A percentile compares a stretch with the other conserved stretches of the same genome.
phyloP scores from a whole-genome alignment of 2,329 filamentous ascomycete genomes.

The Claviceps paspali region DNA sequence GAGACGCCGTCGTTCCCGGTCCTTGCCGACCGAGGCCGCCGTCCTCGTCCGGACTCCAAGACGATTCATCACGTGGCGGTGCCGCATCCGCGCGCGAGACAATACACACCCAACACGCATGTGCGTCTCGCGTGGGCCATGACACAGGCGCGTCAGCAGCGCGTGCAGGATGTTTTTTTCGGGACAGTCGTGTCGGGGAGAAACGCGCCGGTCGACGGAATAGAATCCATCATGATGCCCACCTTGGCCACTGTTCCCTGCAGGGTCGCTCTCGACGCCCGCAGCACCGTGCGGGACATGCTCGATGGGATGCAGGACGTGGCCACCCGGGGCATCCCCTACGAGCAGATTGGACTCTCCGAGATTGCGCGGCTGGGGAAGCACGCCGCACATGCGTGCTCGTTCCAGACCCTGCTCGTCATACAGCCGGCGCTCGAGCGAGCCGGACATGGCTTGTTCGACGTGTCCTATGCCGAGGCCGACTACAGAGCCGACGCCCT shows the following conservation, averaged over 20 bases:
- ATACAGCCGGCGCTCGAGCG: constrained; percentile 8
- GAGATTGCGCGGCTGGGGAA: constrained; percentile 6
- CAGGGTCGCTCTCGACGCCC: constrained; percentile 14
- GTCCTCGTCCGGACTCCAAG: neutral
- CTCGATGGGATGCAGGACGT: constrained; percentile 18
- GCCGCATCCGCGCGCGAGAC: neutral
- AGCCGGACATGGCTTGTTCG: neutral
- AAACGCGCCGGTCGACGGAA: constrained; percentile 9
- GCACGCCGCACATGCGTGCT: constrained; percentile 3
- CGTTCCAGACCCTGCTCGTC: constrained; percentile 8
- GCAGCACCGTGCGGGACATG: constrained; percentile 19
- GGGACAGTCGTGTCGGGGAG: constrained; percentile 13
- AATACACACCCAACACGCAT: neutral
- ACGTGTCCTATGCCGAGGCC: neutral
- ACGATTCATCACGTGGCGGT: neutral
- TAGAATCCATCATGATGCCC: constrained; percentile 13
- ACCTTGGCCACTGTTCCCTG: constrained; percentile 15
- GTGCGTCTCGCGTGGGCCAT: constrained; percentile 8
- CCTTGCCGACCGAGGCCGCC: neutral
- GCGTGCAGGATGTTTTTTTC: constrained; percentile 15
- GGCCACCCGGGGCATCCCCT: constrained; percentile 5
- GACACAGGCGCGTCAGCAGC: constrained; percentile 19
- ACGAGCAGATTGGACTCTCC: constrained; percentile 9
- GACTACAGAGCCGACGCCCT: neutral
- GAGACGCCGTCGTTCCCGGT: neutral